Percentiles rank a stretch among this genome's conserved stretches.
phyloP scores from a whole-genome alignment of 352 stramenopile species.

The Phytophthora tubulina region DNA sequence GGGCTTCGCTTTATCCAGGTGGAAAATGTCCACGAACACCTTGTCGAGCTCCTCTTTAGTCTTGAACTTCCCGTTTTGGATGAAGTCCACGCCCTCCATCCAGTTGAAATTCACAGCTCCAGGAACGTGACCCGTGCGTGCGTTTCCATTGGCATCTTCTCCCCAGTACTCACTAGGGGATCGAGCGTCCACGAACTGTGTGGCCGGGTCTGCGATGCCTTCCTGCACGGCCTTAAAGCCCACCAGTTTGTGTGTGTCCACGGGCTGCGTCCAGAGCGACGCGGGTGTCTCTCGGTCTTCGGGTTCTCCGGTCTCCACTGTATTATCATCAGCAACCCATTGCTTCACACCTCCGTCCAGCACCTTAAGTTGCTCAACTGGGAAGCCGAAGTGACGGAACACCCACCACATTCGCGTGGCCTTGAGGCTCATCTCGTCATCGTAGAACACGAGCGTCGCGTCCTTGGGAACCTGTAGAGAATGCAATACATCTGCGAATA shows the following conservation, averaged over 20 bases:
- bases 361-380: constrained; percentile 80
- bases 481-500: constrained; percentile 59
- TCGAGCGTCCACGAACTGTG: constrained; percentile 48
- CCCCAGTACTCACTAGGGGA: constrained; percentile 47
- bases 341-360: constrained; percentile 79
- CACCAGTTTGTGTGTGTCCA: constrained; percentile 39
- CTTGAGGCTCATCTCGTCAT: constrained; percentile 76
- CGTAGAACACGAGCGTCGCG: constrained; percentile 82
- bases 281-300: constrained; percentile 13
- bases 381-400: constrained; percentile 79
- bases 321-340: constrained; percentile 61
- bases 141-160: constrained; percentile 40
- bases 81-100: constrained; percentile 63
- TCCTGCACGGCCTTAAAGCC: constrained; percentile 42
- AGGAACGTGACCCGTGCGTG: constrained; percentile 65
- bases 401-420: constrained; percentile 84
- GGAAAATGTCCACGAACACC: constrained; percentile 47
- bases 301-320: constrained; percentile 46
- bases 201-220: constrained; percentile 39
- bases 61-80: constrained; percentile 68
- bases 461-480: constrained; percentile 55
- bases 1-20: constrained; percentile 55
- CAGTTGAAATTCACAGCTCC: constrained; percentile 82
- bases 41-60: constrained; percentile 61
- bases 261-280: constrained; percentile 24